Percentiles rank a stretch among this genome's conserved stretches.
These are phyloP conservation scores for Triadica sebifera DNA, from an alignment of 345 rosid genomes.

Conservation along the genomic window DNA sequence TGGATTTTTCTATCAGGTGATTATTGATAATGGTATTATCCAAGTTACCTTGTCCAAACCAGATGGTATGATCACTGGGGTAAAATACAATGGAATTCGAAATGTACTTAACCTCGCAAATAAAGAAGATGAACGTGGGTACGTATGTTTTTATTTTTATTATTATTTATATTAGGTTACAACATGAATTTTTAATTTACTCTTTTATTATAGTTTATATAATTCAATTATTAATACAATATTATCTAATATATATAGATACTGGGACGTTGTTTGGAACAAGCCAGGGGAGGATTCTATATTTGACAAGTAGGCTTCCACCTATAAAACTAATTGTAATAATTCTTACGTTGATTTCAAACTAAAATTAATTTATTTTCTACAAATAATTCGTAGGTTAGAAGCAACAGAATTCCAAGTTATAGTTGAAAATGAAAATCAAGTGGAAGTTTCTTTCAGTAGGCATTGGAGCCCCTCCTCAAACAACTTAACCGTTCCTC, in stretches of 20 bases:
- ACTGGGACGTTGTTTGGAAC: slow-evolving; percentile 28
- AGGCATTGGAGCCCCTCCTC: not conserved
- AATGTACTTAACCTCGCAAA: slow-evolving; percentile 17
- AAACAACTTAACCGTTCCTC: not conserved
- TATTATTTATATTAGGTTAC: not conserved
- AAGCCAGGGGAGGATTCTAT: not conserved
- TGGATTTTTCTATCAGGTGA: not conserved
- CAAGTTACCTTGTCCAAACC: slow-evolving; percentile 16
- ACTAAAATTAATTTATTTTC: not conserved
- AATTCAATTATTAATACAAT: not conserved
- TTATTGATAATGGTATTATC: slow-evolving; percentile 22
- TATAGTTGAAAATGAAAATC: slow-evolving; percentile 12
- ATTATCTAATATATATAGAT: slow-evolving; percentile 6
- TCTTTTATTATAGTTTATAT: not conserved
- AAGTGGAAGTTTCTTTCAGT: slow-evolving; percentile 26
- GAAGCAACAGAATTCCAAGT: slow-evolving; percentile 25
- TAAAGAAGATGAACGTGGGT: slow-evolving; percentile 17
- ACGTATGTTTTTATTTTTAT: not conserved
- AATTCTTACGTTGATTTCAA: too few relatives aligned
- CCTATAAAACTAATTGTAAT: not conserved
- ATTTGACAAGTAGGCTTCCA: slow-evolving; percentile 12
- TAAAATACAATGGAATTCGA: slow-evolving; percentile 18
- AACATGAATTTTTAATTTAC: too few relatives aligned
- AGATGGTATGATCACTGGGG: slow-evolving; percentile 7
- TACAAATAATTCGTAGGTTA: slow-evolving; percentile 38